Conservation (phyloP, 129 eudicot species). For the Solidago caesia region DNA sequence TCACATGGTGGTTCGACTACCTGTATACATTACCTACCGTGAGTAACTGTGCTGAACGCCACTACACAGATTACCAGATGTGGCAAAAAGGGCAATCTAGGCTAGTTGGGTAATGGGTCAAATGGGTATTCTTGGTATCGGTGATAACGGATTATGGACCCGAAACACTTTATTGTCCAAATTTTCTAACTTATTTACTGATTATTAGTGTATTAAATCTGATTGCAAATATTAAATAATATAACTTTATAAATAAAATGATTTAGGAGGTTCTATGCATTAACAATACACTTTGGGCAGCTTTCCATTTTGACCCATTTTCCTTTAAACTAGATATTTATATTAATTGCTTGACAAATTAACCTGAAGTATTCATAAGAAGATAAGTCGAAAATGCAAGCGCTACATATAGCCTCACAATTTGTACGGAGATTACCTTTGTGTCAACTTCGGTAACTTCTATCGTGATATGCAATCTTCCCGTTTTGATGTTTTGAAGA, state of each 20-base stretch:
- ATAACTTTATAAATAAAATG: not conserved
- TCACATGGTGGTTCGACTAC: slow-evolving; percentile 40
- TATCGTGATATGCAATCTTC: slow-evolving; percentile 76
- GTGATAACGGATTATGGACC: not conserved
- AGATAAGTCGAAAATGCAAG: not conserved
- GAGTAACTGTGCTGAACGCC: not conserved
- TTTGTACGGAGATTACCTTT: slow-evolving; percentile 37
- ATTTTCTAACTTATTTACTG: not conserved
- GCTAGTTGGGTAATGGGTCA: not conserved
- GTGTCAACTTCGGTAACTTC: slow-evolving; percentile 53
- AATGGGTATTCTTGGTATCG: not conserved
- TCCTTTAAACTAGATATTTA: not conserved
- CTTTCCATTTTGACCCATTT: not conserved
- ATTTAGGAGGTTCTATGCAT: not conserved
- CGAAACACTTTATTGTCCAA: not conserved
- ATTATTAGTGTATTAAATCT: not conserved
- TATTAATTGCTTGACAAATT: not conserved
- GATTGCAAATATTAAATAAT: not conserved
- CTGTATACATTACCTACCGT: slow-evolving; percentile 24
- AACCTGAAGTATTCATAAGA: not conserved
- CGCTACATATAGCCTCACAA: not conserved
- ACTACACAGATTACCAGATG: not conserved
- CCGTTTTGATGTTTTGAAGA: slow-evolving; percentile 72
- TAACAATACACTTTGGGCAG: not conserved
- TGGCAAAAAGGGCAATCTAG: not conserved